Evolutionary conservation across 2,329 filamentous ascomycete species (phyloP), one percentile per base, ranked within the genome.

Genomic region (Diaporthe sp.): DNA sequence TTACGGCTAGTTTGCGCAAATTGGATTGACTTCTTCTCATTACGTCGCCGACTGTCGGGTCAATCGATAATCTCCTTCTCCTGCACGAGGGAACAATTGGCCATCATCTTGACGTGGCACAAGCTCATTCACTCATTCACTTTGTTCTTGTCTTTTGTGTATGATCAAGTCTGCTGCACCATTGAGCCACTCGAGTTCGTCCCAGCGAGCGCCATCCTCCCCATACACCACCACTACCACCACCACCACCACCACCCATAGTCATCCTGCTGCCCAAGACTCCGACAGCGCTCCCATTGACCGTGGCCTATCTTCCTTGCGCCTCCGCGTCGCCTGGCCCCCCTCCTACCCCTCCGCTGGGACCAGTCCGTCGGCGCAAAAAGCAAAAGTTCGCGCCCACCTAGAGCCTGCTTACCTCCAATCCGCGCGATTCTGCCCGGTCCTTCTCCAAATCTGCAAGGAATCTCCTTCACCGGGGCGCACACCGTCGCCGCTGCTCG

Each of bases 371-470:
- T 72, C 70, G 70, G 45, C 70, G 38, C 70, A 54, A 72, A 54
- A 72, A 72, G 57, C 70, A 64, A 72, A 50, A 60, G n/a, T 40
- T 68, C 47, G 64, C 45, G 64, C 64, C 64, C 33, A 40, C n/a
- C 64, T 54, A 40, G 28, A 52, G 45, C 45, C 64, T 40, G 30
- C 22, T n/a, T 19, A 22, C 64, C 64, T 28, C 64, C 64, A 68
- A 64, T 54, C 57, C 70, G 30, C 58, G 47, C 35, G 15, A 45
- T 42, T 19, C 35, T 64, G 25, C 47, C 70, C 45, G 19, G 38
- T 64, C 47, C 70, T 72, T 72, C 60, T 30, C 57, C 70, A 54
- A 64, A 72, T 72, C 35, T 64, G 70, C 70, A 64, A 54, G 70
- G 70, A 45, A 55, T 64, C 35, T 25, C 70, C 70, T 25, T 30